Conservation (phyloP, 345 rosid genomes). For the Gossypium australe region DNA sequence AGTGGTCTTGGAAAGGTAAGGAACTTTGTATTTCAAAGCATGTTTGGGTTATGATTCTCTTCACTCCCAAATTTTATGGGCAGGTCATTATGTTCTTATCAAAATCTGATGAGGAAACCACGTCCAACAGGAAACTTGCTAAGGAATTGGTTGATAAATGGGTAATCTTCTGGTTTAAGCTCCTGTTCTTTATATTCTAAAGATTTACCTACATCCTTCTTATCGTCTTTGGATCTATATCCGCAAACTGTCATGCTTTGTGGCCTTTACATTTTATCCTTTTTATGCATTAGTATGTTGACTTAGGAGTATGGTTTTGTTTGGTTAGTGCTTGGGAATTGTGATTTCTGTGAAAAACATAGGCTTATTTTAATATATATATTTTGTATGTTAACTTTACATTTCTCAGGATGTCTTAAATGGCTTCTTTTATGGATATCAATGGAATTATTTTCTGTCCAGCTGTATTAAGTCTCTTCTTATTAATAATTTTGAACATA, state of each 20-base stretch:
- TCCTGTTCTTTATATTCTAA: background rate
- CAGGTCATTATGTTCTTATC: slow-evolving; percentile 98
- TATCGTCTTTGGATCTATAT: background rate
- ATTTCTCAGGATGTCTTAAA: background rate
- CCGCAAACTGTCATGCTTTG: background rate
- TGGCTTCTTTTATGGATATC: background rate
- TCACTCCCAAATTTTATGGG: background rate
- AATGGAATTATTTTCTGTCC: background rate
- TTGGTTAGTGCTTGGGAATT: background rate
- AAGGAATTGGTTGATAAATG: slow-evolving; percentile 99
- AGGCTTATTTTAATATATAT: background rate
- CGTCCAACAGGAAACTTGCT: slow-evolving; percentile 86
- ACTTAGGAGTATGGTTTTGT: background rate
- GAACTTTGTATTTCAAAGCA: slow-evolving; percentile 4
- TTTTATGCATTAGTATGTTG: background rate
- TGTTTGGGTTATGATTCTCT: slow-evolving; percentile 4
- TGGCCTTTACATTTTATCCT: background rate
- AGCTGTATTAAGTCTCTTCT: background rate
- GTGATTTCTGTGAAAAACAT: background rate
- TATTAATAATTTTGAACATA: slow-evolving; percentile 11
- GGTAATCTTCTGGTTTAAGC: slow-evolving; percentile 40
- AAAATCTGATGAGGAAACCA: slow-evolving; percentile 95
- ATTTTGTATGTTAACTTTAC: background rate
- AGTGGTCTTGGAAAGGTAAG: slow-evolving; percentile 97
- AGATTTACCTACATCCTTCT: background rate